Evolutionary conservation across 2,329 filamentous ascomycete species (phyloP).

Genomic region (Claviceps paspali): DNA sequence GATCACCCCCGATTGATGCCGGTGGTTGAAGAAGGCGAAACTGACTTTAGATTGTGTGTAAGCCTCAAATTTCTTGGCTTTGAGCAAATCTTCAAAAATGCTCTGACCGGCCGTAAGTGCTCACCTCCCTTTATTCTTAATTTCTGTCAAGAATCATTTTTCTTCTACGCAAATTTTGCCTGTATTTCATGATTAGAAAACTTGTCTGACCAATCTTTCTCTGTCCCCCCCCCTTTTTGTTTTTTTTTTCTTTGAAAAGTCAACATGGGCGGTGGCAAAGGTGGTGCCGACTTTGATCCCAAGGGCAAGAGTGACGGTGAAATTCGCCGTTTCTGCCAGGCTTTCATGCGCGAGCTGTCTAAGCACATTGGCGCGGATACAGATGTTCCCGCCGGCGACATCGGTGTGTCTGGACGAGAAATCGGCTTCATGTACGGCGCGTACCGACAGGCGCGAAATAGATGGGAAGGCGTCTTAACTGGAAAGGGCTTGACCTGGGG

Average conservation of each 20-base stretch:
- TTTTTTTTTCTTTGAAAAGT: too few species aligned
- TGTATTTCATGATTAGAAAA: too few species aligned
- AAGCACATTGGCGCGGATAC: conserved; percentile 95
- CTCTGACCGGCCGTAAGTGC: conserved; percentile 72
- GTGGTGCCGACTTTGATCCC: conserved; percentile 95
- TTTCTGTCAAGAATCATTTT: too few species aligned
- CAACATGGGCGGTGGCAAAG: conserved; percentile 89
- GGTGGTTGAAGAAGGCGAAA: too few species aligned
- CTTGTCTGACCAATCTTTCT: too few species aligned
- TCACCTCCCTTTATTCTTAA: neutral
- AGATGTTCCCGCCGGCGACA: conserved; percentile 93
- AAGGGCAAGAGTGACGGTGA: conserved; percentile 97
- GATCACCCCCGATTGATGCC: too few species aligned
- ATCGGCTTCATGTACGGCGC: conserved; percentile 91
- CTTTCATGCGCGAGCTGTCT: conserved; percentile 92
- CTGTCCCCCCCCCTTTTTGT: neutral
- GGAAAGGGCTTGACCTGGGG: conserved; percentile 92
- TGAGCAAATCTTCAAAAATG: conserved; percentile 99
- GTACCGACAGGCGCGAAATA: conserved; percentile 77
- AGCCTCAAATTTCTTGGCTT: conserved; percentile 95
- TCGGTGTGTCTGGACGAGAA: conserved; percentile 83
- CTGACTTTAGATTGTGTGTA: conserved; percentile 16
- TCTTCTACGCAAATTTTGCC: too few species aligned
- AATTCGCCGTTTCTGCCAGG: conserved; percentile 90
- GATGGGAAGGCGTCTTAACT: conserved; percentile 91